Percentiles rank a stretch among this genome's conserved stretches.
Conservation (phyloP, 192 early-diverging fungal genomes). For the Backusella australiensis region DNA sequence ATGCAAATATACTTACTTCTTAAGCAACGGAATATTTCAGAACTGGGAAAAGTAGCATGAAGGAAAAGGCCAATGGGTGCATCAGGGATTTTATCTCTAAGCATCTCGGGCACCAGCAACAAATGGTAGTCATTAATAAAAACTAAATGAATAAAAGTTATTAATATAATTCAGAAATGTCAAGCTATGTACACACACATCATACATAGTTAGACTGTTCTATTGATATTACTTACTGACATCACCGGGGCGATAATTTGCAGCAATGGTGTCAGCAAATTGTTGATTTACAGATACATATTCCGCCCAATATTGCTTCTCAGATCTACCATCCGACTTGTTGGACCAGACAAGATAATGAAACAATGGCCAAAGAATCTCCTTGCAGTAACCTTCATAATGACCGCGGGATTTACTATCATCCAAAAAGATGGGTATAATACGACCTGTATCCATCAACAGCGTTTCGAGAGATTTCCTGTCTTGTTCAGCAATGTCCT, state of each 20-base stretch:
- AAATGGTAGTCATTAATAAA: slow-evolving; percentile 99
- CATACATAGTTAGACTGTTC: background rate
- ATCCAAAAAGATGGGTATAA: slow-evolving; percentile 76
- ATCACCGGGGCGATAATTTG: slow-evolving; percentile 75
- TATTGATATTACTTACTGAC: slow-evolving; percentile 52
- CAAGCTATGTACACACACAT: background rate
- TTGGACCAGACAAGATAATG: slow-evolving; percentile 91
- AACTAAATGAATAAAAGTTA: slow-evolving; percentile 46
- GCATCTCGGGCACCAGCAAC: slow-evolving; percentile 85
- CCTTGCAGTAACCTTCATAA: slow-evolving; percentile 98
- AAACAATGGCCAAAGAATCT: slow-evolving; percentile 92
- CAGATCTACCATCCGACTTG: slow-evolving; percentile 63
- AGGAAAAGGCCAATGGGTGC: slow-evolving; percentile 94
- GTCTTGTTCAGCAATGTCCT: slow-evolving; percentile 55
- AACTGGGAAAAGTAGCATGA: slow-evolving; percentile 95
- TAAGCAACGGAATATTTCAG: slow-evolving; percentile 93
- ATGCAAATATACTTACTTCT: slow-evolving; percentile 48
- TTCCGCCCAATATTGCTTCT: slow-evolving; percentile 71
- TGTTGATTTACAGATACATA: slow-evolving; percentile 81
- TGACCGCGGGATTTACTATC: slow-evolving; percentile 74
- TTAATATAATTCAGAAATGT: no score
- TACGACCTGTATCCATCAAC: slow-evolving; percentile 55
- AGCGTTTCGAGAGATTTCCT: slow-evolving; percentile 53
- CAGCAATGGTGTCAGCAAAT: slow-evolving; percentile 73
- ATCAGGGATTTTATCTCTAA: slow-evolving; percentile 77